phyloP scores from a whole-genome alignment of 2,329 filamentous ascomycete genomes.

The Macroventuria anomochaeta region DNA sequence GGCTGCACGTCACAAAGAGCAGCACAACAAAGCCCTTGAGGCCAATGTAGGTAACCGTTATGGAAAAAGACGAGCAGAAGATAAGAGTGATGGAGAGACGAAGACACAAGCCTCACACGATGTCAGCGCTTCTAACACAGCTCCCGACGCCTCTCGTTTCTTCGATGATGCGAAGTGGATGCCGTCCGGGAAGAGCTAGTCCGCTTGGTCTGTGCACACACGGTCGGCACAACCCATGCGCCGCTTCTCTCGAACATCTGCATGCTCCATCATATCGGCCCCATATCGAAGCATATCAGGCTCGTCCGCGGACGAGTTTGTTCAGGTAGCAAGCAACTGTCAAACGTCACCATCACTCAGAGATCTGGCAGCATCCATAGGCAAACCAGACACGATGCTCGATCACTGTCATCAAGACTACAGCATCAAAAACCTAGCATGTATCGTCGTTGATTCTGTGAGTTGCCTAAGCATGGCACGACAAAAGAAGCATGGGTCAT shows the following conservation, averaged over 20 bases:
- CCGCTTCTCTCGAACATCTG: neutral
- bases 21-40: neutral
- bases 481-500: no score
- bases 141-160: slow-evolving; percentile 17
- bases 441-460: no score
- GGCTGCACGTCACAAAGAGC: neutral
- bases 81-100: neutral
- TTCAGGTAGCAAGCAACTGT: neutral
- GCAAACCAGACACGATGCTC: no score
- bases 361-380: neutral
- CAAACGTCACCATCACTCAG: neutral
- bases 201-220: slow-evolving; percentile 4
- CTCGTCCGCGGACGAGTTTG: slow-evolving; percentile 6
- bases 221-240: slow-evolving; percentile 8
- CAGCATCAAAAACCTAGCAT: no score
- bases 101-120: neutral
- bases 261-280: no score
- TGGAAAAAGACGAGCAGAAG: no score
- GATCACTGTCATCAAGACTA: no score
- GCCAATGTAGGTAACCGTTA: no score
- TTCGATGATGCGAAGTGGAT: slow-evolving; percentile 13
- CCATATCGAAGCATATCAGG: neutral
- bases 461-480: no score
- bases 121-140: slow-evolving; percentile 2
- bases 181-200: neutral